phyloP scores from a whole-genome alignment of 495 filamentous ascomycete species.

The Lasiosphaeris hirsuta region DNA sequence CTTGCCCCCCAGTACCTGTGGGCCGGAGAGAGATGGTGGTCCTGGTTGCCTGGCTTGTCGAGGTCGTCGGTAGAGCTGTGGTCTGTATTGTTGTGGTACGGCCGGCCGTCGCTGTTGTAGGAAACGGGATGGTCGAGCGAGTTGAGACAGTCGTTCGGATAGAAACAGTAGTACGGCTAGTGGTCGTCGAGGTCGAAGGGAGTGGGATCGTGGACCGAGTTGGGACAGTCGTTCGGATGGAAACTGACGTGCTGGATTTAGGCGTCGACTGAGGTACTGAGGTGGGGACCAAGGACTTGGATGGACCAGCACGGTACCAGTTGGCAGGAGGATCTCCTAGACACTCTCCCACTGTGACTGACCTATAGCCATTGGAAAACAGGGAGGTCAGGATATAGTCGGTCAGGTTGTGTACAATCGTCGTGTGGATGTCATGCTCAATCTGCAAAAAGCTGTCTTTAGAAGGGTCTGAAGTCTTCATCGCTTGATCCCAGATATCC shows the following conservation, averaged over 20 bases:
- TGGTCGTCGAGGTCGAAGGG: background rate
- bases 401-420: constrained; percentile 73
- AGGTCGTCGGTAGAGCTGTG: background rate
- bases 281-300: constrained; percentile 3
- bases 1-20: constrained; percentile 11
- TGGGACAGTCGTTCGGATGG: constrained; percentile 1
- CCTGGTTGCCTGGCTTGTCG: background rate
- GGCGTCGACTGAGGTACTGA: background rate
- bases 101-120: constrained; percentile 1
- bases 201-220: background rate
- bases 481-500: constrained; percentile 62
- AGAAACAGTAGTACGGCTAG: background rate
- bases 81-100: background rate
- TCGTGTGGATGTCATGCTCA: constrained; percentile 75
- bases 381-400: constrained; percentile 66
- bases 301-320: constrained; percentile 59
- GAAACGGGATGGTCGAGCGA: constrained; percentile 10
- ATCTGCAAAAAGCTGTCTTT: constrained; percentile 61
- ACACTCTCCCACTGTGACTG: constrained; percentile 72
- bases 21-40: constrained; percentile 5
- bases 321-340: constrained; percentile 64
- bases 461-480: constrained; percentile 45
- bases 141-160: constrained; percentile 6
- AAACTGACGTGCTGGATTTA: background rate
- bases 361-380: constrained; percentile 54